phyloP scores from a whole-genome alignment of 2,329 filamentous ascomycete species.

The Didymella pomorum region DNA sequence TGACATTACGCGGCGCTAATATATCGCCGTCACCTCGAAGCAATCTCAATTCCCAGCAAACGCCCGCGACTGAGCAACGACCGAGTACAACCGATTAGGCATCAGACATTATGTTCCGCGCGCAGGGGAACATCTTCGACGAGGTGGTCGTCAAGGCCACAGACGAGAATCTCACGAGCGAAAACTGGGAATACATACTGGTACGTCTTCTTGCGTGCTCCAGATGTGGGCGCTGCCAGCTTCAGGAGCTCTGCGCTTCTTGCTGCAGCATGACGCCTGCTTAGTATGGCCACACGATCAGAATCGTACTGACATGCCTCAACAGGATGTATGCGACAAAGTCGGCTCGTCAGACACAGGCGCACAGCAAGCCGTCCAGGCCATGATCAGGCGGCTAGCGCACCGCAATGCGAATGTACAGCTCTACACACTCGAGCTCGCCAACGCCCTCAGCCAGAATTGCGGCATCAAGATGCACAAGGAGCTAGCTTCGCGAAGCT shows the following conservation, averaged over 20 bases:
- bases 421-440: conserved; percentile 89
- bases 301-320: conserved; percentile 1
- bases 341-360: conserved; percentile 62
- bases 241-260: neutral
- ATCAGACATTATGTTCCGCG: conserved; percentile 55
- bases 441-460: conserved; percentile 90
- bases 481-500: conserved; percentile 88
- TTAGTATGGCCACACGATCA: conserved; percentile 2
- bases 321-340: conserved; percentile 67
- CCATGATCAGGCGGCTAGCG: conserved; percentile 89
- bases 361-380: conserved; percentile 84
- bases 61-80: neutral
- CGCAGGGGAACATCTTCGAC: conserved; percentile 72
- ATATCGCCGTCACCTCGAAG: neutral
- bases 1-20: neutral
- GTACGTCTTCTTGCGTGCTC: conserved; percentile 44
- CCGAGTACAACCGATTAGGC: conserved; percentile 5
- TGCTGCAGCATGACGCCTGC: neutral
- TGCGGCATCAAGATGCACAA: conserved; percentile 87
- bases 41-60: neutral
- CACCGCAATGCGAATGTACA: conserved; percentile 97
- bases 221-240: neutral
- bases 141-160: conserved; percentile 83
- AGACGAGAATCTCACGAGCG: conserved; percentile 94
- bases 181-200: conserved; percentile 76